Percentiles rank a stretch among this genome's conserved stretches.
Conservation (phyloP, 1,139 yeast species). For the Magnusiomyces magnusii region DNA sequence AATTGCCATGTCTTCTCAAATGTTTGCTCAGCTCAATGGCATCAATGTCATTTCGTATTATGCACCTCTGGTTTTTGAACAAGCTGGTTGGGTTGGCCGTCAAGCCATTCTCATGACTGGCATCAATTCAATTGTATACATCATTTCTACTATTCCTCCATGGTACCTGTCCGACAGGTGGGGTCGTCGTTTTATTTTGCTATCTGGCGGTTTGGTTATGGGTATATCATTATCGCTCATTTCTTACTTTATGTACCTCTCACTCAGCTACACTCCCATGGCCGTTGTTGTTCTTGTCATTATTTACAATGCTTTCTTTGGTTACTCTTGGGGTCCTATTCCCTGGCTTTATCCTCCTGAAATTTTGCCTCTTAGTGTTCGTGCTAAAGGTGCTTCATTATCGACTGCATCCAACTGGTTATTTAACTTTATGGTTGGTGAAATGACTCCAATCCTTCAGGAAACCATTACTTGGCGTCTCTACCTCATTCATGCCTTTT, state of each 20-base stretch:
- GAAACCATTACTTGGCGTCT: slow-evolving; percentile 72
- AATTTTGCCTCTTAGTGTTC: slow-evolving; percentile 77
- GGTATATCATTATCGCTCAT: slow-evolving; percentile 59
- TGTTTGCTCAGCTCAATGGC: slow-evolving; percentile 91
- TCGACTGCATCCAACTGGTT: slow-evolving; percentile 94
- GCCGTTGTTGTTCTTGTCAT: slow-evolving; percentile 71
- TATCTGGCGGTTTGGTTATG: slow-evolving; percentile 76
- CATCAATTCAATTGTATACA: slow-evolving; percentile 69
- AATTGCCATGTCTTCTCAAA: slow-evolving; percentile 84
- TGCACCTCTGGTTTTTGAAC: slow-evolving; percentile 89
- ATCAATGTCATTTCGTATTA: slow-evolving; percentile 88
- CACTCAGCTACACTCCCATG: slow-evolving; percentile 56
- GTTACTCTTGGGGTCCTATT: slow-evolving; percentile 85
- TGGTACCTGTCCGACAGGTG: slow-evolving; percentile 86
- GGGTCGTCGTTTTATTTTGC: slow-evolving; percentile 80
- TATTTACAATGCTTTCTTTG: slow-evolving; percentile 76
- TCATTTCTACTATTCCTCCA: slow-evolving; percentile 73
- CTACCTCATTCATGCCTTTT: slow-evolving; percentile 71
- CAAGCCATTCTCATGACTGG: slow-evolving; percentile 91
- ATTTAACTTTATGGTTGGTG: slow-evolving; percentile 89
- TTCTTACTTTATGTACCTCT: slow-evolving; percentile 55
- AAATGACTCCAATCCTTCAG: slow-evolving; percentile 78
- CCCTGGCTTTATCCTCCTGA: slow-evolving; percentile 92
- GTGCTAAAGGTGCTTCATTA: slow-evolving; percentile 87
- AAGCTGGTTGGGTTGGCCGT: slow-evolving; percentile 91